phyloP scores from a whole-genome alignment of 2,329 filamentous ascomycete genomes.

The Aspergillus puulaauensis region DNA sequence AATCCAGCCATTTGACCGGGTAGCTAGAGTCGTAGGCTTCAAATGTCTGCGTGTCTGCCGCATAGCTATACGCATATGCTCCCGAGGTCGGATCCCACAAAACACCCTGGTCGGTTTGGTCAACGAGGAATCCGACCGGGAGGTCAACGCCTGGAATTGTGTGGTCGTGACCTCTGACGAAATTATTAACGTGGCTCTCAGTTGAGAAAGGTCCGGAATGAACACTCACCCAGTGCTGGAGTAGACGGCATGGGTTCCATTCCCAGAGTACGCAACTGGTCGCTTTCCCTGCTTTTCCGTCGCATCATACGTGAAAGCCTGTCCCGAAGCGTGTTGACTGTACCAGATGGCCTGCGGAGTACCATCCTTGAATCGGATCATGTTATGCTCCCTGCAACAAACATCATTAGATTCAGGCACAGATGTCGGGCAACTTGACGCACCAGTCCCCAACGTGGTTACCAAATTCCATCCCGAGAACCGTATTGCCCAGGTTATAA shows the following conservation, averaged over 20 bases:
- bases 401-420: neutral
- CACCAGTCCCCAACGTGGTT: constrained; percentile 66
- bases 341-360: constrained; percentile 60
- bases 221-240: constrained; percentile 49
- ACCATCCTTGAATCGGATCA: constrained; percentile 63
- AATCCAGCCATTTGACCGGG: constrained; percentile 58
- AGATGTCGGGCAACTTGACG: constrained; percentile 4
- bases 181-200: neutral
- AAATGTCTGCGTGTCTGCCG: constrained; percentile 44
- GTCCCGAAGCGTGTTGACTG: constrained; percentile 61
- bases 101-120: constrained; percentile 55
- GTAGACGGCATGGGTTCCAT: constrained; percentile 66
- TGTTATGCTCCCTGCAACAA: constrained; percentile 59
- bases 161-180: constrained; percentile 57
- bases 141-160: constrained; percentile 62
- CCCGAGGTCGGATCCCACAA: constrained; percentile 61
- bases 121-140: constrained; percentile 52
- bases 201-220: neutral
- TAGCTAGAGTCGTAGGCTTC: constrained; percentile 45
- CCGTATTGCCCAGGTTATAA: constrained; percentile 55
- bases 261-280: constrained; percentile 59
- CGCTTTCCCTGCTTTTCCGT: constrained; percentile 55
- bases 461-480: constrained; percentile 51
- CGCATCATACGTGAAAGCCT: constrained; percentile 61
- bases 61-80: constrained; percentile 58